Conservation (phyloP, 768 basidiomycete genomes). For the Lepiota venenata region DNA sequence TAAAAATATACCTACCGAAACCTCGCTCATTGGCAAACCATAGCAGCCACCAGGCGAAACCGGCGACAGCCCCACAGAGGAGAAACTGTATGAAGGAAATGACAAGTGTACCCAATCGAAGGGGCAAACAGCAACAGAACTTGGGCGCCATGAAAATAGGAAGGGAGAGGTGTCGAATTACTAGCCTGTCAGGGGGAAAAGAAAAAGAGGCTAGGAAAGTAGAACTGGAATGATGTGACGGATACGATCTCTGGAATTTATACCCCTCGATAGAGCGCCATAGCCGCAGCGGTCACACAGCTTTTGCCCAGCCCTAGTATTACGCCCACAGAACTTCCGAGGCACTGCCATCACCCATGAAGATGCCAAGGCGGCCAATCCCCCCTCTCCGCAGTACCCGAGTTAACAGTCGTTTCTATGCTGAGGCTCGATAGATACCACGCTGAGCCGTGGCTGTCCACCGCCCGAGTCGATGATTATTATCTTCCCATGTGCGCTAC, state of each 20-base stretch:
- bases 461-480: too few species aligned
- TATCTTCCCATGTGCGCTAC: too few species aligned
- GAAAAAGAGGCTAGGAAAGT: constrained; percentile 6
- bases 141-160: constrained; percentile 30
- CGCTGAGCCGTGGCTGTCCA: too few species aligned
- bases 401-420: too few species aligned
- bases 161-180: neutral
- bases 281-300: neutral
- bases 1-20: constrained; percentile 11
- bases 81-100: constrained; percentile 40
- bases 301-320: neutral
- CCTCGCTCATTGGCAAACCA: constrained; percentile 18
- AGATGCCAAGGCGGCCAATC: too few species aligned
- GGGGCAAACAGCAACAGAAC: constrained; percentile 41
- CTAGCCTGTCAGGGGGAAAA: neutral
- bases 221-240: neutral
- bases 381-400: too few species aligned
- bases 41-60: constrained; percentile 27
- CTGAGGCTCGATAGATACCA: too few species aligned
- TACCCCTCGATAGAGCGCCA: neutral
- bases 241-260: neutral
- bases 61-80: constrained; percentile 27
- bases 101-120: constrained; percentile 36
- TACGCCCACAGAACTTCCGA: too few species aligned
- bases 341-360: neutral